Evolutionary conservation across 768 basidiomycete genomes (phyloP).

Genomic region (Goffeauzyma gilvescens): DNA sequence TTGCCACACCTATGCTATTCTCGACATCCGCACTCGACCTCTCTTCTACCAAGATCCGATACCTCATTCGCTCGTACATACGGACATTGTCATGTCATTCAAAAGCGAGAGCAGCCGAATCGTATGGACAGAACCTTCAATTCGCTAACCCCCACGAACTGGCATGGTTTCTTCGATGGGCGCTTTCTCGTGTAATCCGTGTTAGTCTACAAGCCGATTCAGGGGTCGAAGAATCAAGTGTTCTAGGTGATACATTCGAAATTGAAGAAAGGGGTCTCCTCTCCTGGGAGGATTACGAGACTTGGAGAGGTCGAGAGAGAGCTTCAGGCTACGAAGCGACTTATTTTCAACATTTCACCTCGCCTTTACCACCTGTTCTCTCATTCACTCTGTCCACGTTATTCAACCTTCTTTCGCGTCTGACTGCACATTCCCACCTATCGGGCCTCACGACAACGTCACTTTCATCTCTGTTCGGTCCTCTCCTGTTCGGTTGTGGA

Average conservation of each 20-base stretch:
- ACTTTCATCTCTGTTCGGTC: conserved; percentile 73
- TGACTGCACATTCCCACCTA: conserved; percentile 61
- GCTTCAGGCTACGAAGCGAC: not conserved
- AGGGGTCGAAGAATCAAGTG: conserved; percentile 9
- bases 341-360: conserved; percentile 36
- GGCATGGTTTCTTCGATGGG: conserved; percentile 85
- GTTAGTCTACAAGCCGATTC: conserved; percentile 38
- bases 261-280: conserved; percentile 51
- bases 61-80: conserved; percentile 67
- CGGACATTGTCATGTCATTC: conserved; percentile 11
- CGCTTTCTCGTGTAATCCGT: conserved; percentile 56
- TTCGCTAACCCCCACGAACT: conserved; percentile 75
- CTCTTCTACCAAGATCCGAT: conserved; percentile 49
- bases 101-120: conserved; percentile 1
- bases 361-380: conserved; percentile 17
- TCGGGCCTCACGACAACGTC: conserved; percentile 84
- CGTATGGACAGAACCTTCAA: conserved; percentile 42
- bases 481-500: conserved; percentile 68
- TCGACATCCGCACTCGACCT: conserved; percentile 73
- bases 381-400: conserved; percentile 35
- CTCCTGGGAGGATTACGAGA: conserved; percentile 62
- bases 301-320: conserved; percentile 57
- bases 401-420: conserved; percentile 58
- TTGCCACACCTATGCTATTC: conserved; percentile 82
- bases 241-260: conserved; percentile 4